Conservation (phyloP, 768 basidiomycete species). For the Naematelia aurantialba region DNA sequence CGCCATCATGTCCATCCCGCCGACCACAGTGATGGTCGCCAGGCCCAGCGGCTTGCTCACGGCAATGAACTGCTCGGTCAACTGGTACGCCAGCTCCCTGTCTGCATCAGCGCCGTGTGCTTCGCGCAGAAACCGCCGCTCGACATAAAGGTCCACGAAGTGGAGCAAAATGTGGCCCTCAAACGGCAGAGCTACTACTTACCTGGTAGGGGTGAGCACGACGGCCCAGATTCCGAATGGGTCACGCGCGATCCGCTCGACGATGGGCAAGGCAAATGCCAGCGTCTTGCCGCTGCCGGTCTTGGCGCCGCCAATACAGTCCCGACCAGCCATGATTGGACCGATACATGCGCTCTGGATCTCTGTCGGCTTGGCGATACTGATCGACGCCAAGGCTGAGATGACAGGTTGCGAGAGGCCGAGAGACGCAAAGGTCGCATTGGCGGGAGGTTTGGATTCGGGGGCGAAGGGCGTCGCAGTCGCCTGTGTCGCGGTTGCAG, state of each 20-base stretch:
- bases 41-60: constrained; percentile 76
- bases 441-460: constrained; percentile 23
- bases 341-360: constrained; percentile 90
- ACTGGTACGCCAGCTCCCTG: constrained; percentile 95
- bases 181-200: no score
- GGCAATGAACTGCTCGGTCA: constrained; percentile 91
- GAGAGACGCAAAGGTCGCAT: constrained; percentile 48
- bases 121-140: no score
- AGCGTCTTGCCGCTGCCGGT: constrained; percentile 98
- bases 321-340: constrained; percentile 76
- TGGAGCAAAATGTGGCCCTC: no score
- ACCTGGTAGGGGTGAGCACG: constrained; percentile 93
- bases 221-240: constrained; percentile 94
- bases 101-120: no score
- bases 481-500: no score
- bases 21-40: constrained; percentile 83
- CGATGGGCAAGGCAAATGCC: constrained; percentile 91
- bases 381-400: constrained; percentile 69
- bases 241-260: constrained; percentile 79
- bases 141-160: no score
- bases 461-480: background rate
- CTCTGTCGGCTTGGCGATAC: constrained; percentile 76
- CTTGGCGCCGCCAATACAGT: constrained; percentile 96
- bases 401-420: constrained; percentile 57
- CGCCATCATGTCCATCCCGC: constrained; percentile 97